Percentiles rank a stretch among this genome's conserved stretches.
Evolutionary conservation across 495 filamentous ascomycete species (phyloP).

Genomic region (Friedmanniomyces simplex): DNA sequence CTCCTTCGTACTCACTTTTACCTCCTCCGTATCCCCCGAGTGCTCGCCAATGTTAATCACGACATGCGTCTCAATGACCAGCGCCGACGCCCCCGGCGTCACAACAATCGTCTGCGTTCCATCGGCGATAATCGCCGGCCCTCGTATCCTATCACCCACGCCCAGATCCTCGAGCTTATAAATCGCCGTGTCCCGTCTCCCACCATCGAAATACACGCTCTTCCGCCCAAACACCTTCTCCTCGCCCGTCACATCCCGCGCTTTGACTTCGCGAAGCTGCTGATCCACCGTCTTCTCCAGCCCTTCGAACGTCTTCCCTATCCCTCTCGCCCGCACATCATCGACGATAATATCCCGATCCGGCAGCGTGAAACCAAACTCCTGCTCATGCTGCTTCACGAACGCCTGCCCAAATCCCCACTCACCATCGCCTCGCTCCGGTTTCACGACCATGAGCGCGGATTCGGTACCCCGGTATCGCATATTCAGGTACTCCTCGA

Average conservation of each 20-base stretch:
- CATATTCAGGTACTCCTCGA: conserved; percentile 86
- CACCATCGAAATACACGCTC: conserved; percentile 62
- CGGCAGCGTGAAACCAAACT: conserved; percentile 88
- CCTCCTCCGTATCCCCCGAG: conserved; percentile 40
- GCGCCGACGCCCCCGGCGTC: conserved; percentile 62
- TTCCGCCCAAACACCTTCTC: conserved; percentile 47
- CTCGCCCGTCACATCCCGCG: conserved; percentile 37
- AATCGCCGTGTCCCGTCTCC: conserved; percentile 68
- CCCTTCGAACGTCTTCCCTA: conserved; percentile 73
- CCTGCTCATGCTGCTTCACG: conserved; percentile 75
- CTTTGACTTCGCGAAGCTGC: conserved; percentile 58
- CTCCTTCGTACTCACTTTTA: conserved; percentile 36
- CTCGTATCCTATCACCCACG: conserved; percentile 65
- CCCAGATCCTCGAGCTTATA: conserved; percentile 71
- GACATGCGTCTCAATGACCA: conserved; percentile 65
- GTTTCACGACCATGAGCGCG: conserved; percentile 69
- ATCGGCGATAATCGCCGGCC: conserved; percentile 87
- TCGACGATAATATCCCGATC: conserved; percentile 87
- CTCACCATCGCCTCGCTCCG: conserved; percentile 51
- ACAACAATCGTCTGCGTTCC: conserved; percentile 94
- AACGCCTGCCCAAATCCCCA: conserved; percentile 80
- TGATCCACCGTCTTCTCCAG: conserved; percentile 70
- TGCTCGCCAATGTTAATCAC: conserved; percentile 58
- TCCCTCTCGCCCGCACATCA: conserved; percentile 80
- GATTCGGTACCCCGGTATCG: conserved; percentile 81